Conservation (phyloP, 2,329 filamentous ascomycete species). For the Pseudocercospora eumusae region DNA sequence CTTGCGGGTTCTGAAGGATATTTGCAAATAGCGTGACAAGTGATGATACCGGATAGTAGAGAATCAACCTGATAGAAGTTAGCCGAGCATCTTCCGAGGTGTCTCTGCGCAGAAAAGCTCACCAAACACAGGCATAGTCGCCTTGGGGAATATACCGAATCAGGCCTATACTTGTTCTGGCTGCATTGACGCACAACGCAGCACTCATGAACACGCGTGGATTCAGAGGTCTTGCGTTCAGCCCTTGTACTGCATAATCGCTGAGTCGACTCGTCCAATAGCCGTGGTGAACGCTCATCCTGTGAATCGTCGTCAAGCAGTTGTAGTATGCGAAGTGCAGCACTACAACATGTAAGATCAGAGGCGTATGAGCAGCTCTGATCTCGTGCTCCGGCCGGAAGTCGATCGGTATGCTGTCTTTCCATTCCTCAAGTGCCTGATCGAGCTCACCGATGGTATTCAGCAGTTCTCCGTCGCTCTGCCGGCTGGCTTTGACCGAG, state of each 20-base stretch:
- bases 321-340: conserved; percentile 98
- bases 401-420: conserved; percentile 90
- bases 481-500: conserved; percentile 85
- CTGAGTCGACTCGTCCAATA: conserved; percentile 96
- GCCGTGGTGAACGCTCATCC: conserved; percentile 96
- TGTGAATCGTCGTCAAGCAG: conserved; percentile 93
- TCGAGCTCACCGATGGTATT: conserved; percentile 96
- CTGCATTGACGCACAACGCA: conserved; percentile 87
- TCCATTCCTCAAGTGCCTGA: conserved; percentile 82
- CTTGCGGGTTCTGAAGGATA: conserved; percentile 90
- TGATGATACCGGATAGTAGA: conserved; percentile 95
- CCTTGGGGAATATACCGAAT: conserved; percentile 96
- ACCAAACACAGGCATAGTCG: conserved; percentile 95
- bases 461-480: conserved; percentile 87
- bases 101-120: conserved; percentile 40
- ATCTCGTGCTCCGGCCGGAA: conserved; percentile 98
- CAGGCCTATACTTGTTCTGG: conserved; percentile 86
- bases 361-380: conserved; percentile 83
- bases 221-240: conserved; percentile 88
- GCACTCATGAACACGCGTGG: conserved; percentile 93
- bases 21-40: conserved; percentile 95
- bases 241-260: conserved; percentile 90
- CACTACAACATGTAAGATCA: conserved; percentile 93
- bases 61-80: conserved; percentile 65
- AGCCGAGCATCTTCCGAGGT: neutral